Conservation (phyloP, 2,329 filamentous ascomycete genomes). For the Apiospora sp. region DNA sequence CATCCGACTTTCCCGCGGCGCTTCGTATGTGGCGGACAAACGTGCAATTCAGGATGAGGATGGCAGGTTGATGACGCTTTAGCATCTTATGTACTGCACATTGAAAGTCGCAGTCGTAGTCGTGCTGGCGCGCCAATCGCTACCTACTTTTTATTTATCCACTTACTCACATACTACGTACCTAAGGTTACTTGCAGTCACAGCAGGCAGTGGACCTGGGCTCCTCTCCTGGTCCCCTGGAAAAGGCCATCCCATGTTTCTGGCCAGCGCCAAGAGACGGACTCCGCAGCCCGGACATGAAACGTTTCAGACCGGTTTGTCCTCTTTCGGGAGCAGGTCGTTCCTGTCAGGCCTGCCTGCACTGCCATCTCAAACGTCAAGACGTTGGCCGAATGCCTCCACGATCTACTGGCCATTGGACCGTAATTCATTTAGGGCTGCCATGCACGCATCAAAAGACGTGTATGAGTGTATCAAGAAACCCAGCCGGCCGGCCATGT, state of each 20-base stretch:
- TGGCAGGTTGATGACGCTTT: neutral
- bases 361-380: slow-evolving; percentile 11
- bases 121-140: neutral
- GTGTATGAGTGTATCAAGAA: neutral
- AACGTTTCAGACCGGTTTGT: slow-evolving; percentile 20
- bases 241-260: slow-evolving; percentile 8
- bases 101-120: neutral
- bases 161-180: neutral
- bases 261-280: neutral
- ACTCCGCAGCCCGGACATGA: slow-evolving; percentile 16
- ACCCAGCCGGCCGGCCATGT: neutral
- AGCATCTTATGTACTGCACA: neutral
- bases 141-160: neutral
- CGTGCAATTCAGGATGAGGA: neutral
- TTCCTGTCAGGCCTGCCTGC: slow-evolving; percentile 19
- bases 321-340: slow-evolving; percentile 8
- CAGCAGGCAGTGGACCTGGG: neutral
- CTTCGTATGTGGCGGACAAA: neutral
- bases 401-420: neutral
- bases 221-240: neutral
- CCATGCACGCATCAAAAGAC: neutral
- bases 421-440: slow-evolving; percentile 17
- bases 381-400: neutral
- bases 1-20: neutral
- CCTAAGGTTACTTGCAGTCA: neutral